Evolutionary conservation across 1,284 basidiomycete genomes (phyloP).

Genomic region (Abortiporus biennis): DNA sequence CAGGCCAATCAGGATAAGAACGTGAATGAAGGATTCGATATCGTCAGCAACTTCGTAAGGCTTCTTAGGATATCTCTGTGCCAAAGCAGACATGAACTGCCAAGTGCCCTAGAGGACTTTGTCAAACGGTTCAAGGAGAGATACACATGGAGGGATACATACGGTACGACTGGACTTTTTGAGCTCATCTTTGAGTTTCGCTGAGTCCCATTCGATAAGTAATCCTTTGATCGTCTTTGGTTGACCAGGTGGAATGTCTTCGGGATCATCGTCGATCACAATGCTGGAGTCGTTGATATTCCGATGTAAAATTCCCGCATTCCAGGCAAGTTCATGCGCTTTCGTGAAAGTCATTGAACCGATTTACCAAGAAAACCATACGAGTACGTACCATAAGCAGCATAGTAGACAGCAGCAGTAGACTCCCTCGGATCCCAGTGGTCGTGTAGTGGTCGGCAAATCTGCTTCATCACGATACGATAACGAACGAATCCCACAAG

Average conservation of each 20-base stretch:
- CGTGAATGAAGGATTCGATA: background rate
- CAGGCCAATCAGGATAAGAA: background rate
- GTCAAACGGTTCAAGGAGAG: no score
- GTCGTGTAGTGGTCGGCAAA: background rate
- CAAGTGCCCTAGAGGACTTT: background rate
- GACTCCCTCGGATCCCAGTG: background rate
- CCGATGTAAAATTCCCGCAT: background rate
- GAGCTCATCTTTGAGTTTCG: background rate
- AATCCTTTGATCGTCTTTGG: background rate
- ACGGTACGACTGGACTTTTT: background rate
- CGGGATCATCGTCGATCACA: background rate
- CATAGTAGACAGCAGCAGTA: background rate
- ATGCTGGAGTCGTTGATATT: slow-evolving; percentile 1
- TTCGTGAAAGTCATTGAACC: background rate
- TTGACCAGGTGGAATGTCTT: slow-evolving; percentile 4
- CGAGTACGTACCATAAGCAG: background rate
- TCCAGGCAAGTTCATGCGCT: background rate
- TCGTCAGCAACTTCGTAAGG: background rate
- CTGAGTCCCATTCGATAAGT: background rate
- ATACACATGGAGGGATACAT: background rate
- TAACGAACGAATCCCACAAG: background rate
- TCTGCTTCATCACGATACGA: slow-evolving; percentile 3
- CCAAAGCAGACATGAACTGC: background rate
- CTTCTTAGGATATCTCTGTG: background rate
- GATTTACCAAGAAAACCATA: background rate